Evolutionary conservation across 306 rosid genomes (phyloP).

Genomic region (Trichosanthes truncata): DNA sequence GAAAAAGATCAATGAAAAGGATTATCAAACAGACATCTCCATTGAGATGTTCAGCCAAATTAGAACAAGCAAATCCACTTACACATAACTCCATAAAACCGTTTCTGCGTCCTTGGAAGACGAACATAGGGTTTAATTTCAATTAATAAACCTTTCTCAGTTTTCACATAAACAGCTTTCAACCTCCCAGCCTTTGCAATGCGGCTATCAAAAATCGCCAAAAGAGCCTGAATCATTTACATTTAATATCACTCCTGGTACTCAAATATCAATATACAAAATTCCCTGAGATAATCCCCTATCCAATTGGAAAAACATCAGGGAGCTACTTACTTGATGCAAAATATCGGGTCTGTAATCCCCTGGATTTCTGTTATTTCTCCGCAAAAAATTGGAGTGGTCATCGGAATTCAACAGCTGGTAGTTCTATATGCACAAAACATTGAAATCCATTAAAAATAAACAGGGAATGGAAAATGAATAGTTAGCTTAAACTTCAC

Average conservation of each 20-base stretch:
- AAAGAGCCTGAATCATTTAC: constrained; percentile 47
- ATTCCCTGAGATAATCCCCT: not conserved
- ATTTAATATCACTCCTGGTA: not conserved
- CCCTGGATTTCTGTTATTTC: constrained; percentile 54
- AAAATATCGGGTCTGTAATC: constrained; percentile 76
- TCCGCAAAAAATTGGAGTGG: constrained; percentile 54
- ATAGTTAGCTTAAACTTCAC: not conserved
- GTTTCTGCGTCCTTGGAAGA: constrained; percentile 81
- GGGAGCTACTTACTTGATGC: constrained; percentile 51
- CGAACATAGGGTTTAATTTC: constrained; percentile 78
- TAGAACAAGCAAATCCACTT: constrained; percentile 21
- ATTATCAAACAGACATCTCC: not conserved
- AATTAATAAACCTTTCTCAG: constrained; percentile 66
- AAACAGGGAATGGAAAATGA: not conserved
- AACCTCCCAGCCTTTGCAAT: constrained; percentile 76
- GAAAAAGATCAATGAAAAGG: not conserved
- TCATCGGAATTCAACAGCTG: constrained; percentile 83
- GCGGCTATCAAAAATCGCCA: constrained; percentile 71
- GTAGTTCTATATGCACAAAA: constrained; percentile 34
- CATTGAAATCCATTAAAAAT: not conserved
- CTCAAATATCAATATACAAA: not conserved
- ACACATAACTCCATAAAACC: constrained; percentile 81
- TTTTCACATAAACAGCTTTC: constrained; percentile 62
- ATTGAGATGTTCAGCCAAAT: not conserved
- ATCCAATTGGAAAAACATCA: not conserved